Evolutionary conservation across 2,329 filamentous ascomycete genomes (phyloP).

Genomic region (Chrysoporthe puriensis): DNA sequence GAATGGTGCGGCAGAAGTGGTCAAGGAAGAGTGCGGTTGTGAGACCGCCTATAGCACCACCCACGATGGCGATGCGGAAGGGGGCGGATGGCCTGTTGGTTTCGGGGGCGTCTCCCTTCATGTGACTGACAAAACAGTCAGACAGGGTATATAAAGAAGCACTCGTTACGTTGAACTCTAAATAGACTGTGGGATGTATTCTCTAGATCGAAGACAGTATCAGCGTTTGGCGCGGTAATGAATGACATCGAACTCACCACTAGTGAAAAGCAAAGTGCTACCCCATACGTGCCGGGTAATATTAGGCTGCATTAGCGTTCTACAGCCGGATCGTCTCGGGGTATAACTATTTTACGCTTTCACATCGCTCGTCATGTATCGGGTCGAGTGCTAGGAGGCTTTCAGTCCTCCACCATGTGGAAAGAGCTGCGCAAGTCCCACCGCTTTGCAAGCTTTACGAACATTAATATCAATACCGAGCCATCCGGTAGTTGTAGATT

Average conservation of each 20-base stretch:
- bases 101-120: not conserved
- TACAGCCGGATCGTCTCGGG: not conserved
- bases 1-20: constrained; percentile 16
- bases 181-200: too few species aligned
- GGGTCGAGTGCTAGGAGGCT: too few species aligned
- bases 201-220: not conserved
- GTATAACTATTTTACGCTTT: too few species aligned
- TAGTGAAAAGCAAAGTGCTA: not conserved
- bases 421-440: too few species aligned
- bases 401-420: too few species aligned
- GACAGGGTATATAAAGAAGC: not conserved
- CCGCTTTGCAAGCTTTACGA: too few species aligned
- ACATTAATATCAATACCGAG: not conserved
- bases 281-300: not conserved
- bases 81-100: not conserved
- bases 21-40: constrained; percentile 22
- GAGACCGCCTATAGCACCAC: constrained; percentile 26
- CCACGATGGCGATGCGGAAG: constrained; percentile 26
- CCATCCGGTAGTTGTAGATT: not conserved
- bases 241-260: not conserved
- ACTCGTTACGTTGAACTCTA: not conserved
- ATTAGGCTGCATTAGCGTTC: not conserved
- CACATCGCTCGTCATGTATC: too few species aligned
- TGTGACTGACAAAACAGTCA: not conserved
- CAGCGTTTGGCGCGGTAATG: too few species aligned